Conservation (phyloP, 352 stramenopile genomes). For the Phytophthora vignae region DNA sequence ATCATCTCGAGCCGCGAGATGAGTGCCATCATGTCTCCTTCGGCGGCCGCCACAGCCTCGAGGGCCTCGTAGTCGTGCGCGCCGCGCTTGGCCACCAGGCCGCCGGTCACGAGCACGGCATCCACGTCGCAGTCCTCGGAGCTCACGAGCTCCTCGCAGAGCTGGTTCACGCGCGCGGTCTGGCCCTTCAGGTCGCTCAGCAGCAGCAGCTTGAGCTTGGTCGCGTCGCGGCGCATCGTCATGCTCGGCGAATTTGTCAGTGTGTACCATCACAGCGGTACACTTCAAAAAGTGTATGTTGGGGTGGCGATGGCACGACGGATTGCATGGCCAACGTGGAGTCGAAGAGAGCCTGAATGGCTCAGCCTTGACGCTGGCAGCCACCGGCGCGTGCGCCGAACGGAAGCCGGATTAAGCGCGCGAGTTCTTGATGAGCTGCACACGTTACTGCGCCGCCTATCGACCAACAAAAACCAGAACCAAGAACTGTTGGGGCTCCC, state of each 20-base stretch:
- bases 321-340: background rate
- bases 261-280: conserved; percentile 17
- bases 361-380: background rate
- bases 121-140: conserved; percentile 71
- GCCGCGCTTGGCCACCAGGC: conserved; percentile 57
- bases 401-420: conserved; percentile 15
- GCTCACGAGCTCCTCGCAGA: conserved; percentile 81
- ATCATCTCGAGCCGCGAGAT: conserved; percentile 90
- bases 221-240: conserved; percentile 27
- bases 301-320: background rate
- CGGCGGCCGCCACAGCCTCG: conserved; percentile 71
- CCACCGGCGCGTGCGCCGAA: conserved; percentile 3
- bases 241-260: background rate
- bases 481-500: too few relatives aligned
- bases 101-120: conserved; percentile 80
- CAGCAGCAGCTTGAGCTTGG: conserved; percentile 76
- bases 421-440: conserved; percentile 17
- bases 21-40: conserved; percentile 91
- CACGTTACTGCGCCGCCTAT: conserved; percentile 13
- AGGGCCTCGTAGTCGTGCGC: conserved; percentile 60
- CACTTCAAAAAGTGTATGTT: background rate
- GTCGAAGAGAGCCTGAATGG: background rate
- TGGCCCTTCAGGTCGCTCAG: conserved; percentile 75
- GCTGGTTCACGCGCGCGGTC: conserved; percentile 72
- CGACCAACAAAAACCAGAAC: background rate